A percentile compares a stretch with the other conserved stretches of the same genome.
Evolutionary conservation across 345 rosid genomes (phyloP).

Genomic region (Toxicodendron radicans): DNA sequence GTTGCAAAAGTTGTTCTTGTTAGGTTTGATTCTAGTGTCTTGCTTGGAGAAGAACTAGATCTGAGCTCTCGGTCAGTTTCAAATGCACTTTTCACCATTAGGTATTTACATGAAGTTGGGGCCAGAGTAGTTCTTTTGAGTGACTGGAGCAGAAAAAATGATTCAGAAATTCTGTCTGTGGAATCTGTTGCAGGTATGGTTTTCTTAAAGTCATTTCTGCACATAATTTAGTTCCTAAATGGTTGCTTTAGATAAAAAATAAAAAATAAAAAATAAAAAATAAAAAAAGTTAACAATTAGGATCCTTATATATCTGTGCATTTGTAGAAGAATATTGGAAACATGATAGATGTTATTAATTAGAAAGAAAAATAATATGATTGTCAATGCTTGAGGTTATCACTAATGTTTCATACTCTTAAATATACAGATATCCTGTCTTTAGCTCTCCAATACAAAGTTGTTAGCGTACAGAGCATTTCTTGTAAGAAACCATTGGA

Average conservation of each 20-base stretch:
- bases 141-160: constrained; percentile 43
- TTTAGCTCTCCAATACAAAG: constrained; percentile 40
- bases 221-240: not conserved
- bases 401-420: constrained; percentile 12
- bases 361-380: not conserved
- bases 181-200: constrained; percentile 50
- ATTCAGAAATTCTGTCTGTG: constrained; percentile 30
- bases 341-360: not conserved
- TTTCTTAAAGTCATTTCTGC: constrained; percentile 3
- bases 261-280: not conserved
- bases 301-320: not conserved
- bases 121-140: constrained; percentile 56
- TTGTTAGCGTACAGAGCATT: constrained; percentile 31
- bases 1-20: constrained; percentile 62
- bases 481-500: constrained; percentile 28
- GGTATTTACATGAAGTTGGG: constrained; percentile 46
- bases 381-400: constrained; percentile 10
- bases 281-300: not conserved
- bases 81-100: constrained; percentile 44
- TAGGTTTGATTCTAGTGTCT: constrained; percentile 56
- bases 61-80: constrained; percentile 33
- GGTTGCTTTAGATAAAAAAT: not conserved
- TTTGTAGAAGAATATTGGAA: not conserved
- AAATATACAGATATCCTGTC: constrained; percentile 48
- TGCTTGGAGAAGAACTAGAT: constrained; percentile 42